Evolutionary conservation across 2,329 filamentous ascomycete species (phyloP).

Genomic region (Harringtonia lauricola): DNA sequence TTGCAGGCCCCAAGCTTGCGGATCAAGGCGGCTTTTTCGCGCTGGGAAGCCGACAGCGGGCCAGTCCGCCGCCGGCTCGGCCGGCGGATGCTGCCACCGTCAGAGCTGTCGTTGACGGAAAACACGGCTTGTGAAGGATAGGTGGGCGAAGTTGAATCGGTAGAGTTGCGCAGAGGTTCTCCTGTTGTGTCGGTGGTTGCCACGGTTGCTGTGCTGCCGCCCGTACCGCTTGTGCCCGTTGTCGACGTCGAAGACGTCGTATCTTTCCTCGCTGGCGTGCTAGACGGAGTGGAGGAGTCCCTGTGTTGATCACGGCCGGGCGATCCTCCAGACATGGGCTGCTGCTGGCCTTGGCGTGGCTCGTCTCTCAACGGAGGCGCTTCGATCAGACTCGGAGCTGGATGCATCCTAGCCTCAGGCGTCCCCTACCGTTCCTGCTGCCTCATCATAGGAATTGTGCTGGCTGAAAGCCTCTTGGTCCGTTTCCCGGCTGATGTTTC

Average conservation of each 20-base stretch:
- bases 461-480: not conserved
- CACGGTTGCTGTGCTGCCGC: constrained; percentile 23
- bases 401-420: constrained; percentile 18
- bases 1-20: constrained; percentile 46
- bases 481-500: not conserved
- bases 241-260: constrained; percentile 43
- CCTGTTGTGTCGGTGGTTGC: constrained; percentile 14
- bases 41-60: constrained; percentile 44
- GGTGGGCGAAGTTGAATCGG: constrained; percentile 36
- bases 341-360: constrained; percentile 13
- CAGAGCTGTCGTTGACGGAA: constrained; percentile 42
- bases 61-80: constrained; percentile 48
- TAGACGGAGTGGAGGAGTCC: constrained; percentile 15
- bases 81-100: constrained; percentile 40
- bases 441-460: constrained; percentile 4
- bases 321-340: constrained; percentile 10
- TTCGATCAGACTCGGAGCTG: constrained; percentile 19
- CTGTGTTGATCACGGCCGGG: constrained; percentile 9
- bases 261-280: constrained; percentile 31
- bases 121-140: constrained; percentile 38
- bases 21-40: constrained; percentile 48
- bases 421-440: not conserved
- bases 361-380: constrained; percentile 17
- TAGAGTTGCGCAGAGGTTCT: constrained; percentile 37
- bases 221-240: constrained; percentile 36